These are phyloP conservation scores for Naganishia kalamii DNA, from an alignment of 768 basidiomycete genomes.

Conservation along the genomic window DNA sequence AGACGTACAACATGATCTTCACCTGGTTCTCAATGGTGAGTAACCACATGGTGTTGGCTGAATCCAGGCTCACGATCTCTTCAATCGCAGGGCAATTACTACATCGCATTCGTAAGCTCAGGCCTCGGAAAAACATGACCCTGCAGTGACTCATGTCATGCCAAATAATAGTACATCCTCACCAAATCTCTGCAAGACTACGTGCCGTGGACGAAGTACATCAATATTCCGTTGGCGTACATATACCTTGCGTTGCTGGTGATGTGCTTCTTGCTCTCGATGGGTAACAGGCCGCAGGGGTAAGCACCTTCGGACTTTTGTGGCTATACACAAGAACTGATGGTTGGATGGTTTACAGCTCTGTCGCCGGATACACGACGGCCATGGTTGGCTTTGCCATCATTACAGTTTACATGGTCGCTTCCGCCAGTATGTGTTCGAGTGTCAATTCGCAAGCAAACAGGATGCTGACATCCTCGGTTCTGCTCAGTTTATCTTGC, in stretches of 20 bases:
- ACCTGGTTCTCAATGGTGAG: slow-evolving; percentile 70
- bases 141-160: not conserved
- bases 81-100: slow-evolving; percentile 69
- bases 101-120: slow-evolving; percentile 65
- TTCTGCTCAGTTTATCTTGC: slow-evolving; percentile 60
- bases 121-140: no score
- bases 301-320: slow-evolving; percentile 31
- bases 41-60: not conserved
- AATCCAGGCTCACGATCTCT: not conserved
- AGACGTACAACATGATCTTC: slow-evolving; percentile 81
- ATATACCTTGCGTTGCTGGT: slow-evolving; percentile 80
- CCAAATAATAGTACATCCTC: slow-evolving; percentile 53
- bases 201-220: slow-evolving; percentile 53
- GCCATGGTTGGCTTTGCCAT: slow-evolving; percentile 81
- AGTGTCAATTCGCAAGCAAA: not conserved
- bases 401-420: slow-evolving; percentile 93
- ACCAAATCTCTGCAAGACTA: slow-evolving; percentile 61
- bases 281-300: slow-evolving; percentile 90
- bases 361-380: slow-evolving; percentile 75
- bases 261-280: slow-evolving; percentile 75
- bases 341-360: slow-evolving; percentile 29
- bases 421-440: slow-evolving; percentile 40
- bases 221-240: slow-evolving; percentile 76
- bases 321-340: not conserved
- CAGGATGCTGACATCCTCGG: not conserved